A percentile compares a stretch with the other conserved stretches of the same genome.
phyloP scores from a whole-genome alignment of 306 rosid genomes.

The Alnus glutinosa region DNA sequence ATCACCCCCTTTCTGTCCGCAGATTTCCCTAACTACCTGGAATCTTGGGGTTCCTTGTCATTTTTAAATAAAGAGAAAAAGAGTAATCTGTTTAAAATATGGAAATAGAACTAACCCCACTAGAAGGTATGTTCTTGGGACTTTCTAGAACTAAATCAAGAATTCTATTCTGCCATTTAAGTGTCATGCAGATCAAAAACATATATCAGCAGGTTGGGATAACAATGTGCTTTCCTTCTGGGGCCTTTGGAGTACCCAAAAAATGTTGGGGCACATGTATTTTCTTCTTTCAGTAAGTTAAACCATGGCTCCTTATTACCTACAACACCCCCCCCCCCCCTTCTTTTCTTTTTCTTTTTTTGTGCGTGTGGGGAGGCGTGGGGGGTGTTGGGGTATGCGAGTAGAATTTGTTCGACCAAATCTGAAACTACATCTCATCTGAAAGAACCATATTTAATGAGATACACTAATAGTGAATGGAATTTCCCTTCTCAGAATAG shows the following conservation, averaged over 20 bases:
- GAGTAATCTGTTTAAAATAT: background rate
- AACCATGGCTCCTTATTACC: background rate
- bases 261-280: too few relatives aligned
- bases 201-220: too few relatives aligned
- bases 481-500: background rate
- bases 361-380: too few relatives aligned
- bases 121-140: background rate
- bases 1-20: too few relatives aligned
- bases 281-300: too few relatives aligned
- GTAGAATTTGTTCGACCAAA: background rate
- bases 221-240: background rate
- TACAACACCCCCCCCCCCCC: too few relatives aligned
- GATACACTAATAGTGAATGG: background rate
- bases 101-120: background rate
- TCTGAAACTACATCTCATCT: background rate
- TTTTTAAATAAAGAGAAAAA: too few relatives aligned
- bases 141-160: background rate
- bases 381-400: background rate
- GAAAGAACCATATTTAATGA: background rate
- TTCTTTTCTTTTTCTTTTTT: too few relatives aligned
- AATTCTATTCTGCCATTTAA: background rate
- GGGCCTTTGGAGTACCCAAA: too few relatives aligned
- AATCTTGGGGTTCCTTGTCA: background rate
- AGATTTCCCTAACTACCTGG: background rate
- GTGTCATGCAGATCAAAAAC: background rate